Percentiles rank a stretch among this genome's conserved stretches.
Evolutionary conservation across 2,329 filamentous ascomycete genomes (phyloP).

Genomic region (Penicillium decumbens): DNA sequence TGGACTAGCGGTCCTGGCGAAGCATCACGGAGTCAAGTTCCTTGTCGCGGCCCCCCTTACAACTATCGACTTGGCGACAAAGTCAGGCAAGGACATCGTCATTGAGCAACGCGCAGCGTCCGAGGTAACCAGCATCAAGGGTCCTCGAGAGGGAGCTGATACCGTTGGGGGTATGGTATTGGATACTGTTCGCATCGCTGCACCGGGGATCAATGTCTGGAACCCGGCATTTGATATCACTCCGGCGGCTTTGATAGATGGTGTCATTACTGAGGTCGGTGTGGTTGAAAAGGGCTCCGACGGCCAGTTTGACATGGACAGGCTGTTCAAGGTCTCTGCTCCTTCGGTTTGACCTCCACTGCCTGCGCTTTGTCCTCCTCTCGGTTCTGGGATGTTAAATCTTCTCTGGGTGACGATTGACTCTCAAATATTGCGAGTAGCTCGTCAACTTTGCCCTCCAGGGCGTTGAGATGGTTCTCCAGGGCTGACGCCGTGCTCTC

Average conservation of each 20-base stretch:
- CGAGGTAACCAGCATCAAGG: constrained; percentile 81
- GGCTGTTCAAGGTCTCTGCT: constrained; percentile 24
- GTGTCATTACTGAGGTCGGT: constrained; percentile 87
- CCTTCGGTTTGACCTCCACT: constrained; percentile 4
- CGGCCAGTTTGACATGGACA: constrained; percentile 61
- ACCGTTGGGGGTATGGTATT: constrained; percentile 42
- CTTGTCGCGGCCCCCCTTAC: constrained; percentile 92
- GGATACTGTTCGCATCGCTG: constrained; percentile 73
- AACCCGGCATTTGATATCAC: constrained; percentile 98
- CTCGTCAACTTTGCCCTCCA: constrained; percentile 26
- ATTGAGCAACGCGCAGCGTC: constrained; percentile 81
- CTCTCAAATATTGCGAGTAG: constrained; percentile 25
- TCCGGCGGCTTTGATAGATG: constrained; percentile 81
- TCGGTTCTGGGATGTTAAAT: not conserved
- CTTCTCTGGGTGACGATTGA: constrained; percentile 6
- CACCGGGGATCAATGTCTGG: constrained; percentile 76
- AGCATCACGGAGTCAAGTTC: constrained; percentile 85
- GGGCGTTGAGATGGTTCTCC: constrained; percentile 16
- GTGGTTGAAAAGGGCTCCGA: constrained; percentile 71
- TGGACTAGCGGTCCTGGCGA: constrained; percentile 81
- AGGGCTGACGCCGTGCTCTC: constrained; percentile 21
- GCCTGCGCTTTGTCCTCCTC: not conserved
- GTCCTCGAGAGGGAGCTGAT: constrained; percentile 62
- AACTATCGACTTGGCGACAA: constrained; percentile 80
- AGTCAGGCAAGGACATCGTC: constrained; percentile 71